Evolutionary conservation across 1,284 basidiomycete species (phyloP), one percentile per base, ranked within the genome.

Genomic region (Hemileia vastatrix): DNA sequence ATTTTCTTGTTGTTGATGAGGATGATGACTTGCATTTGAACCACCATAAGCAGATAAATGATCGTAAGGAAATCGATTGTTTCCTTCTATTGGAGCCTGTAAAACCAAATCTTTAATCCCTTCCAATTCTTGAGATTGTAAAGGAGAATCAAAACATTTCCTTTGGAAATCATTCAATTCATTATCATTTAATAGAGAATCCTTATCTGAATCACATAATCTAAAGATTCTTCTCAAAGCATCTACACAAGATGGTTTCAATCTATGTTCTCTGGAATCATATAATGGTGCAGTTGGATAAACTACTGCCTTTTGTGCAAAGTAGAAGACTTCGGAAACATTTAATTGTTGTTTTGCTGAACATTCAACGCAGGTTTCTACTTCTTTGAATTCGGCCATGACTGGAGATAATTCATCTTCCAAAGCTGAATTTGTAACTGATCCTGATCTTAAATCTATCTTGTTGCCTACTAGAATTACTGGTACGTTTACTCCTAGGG

Each of bases 391-490:
- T 76, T 95, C 90, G 68, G 87, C 86, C 92, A 95, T 95, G 66
- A 95, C 90, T 31, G 92, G 92, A 62, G 88, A 78, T 67, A 95
- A 91, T 77, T 95, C 91, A 67, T 89, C 90, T 76, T 96, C 92
- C 65, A 98, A 79, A 1, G 88, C 90, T 72, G 94, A 86, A 71
- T 96, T 94, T 19, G 92, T 91, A 19, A 94, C 89, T 72, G 90
- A 84, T 1, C 90, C 92, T 2, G 89, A 88, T 27, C 94, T 83
- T 58, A 96, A 77, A 77, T 98, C 94, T 63, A 97, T 96, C 80
- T 97, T 97, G 80, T 96, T 98, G 59, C 94, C 94, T 36, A 97
- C 90, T 19, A 98, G 82, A 65, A 98, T 93, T 55, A 97, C 92
- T 15, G 94, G 94, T 6, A 90, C 90, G 79, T 95, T 94, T 72